A percentile compares a stretch with the other conserved stretches of the same genome.
phyloP scores from a whole-genome alignment of 2,329 filamentous ascomycete species.

The Colletotrichum lindemuthianum region DNA sequence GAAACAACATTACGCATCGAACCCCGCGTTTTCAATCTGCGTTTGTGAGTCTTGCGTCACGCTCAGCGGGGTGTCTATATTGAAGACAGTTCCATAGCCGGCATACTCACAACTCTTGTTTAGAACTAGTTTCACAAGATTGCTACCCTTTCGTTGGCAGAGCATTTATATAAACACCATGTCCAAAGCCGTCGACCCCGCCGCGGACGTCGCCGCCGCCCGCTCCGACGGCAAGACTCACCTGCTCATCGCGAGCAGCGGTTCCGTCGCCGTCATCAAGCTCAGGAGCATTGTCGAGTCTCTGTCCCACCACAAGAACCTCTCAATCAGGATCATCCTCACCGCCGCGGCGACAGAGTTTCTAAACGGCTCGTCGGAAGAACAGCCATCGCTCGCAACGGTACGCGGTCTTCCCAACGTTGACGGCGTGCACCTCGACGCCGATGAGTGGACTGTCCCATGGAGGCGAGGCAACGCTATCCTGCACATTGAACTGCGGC shows the following conservation, averaged over 20 bases:
- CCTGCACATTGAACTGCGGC: slow-evolving; percentile 87
- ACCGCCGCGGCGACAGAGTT: slow-evolving; percentile 80
- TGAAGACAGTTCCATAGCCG: too few species aligned
- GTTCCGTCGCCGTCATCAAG: slow-evolving; percentile 78
- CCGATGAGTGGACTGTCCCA: slow-evolving; percentile 83
- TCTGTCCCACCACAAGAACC: slow-evolving; percentile 59
- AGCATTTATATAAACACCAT: neutral
- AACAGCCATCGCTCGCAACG: slow-evolving; percentile 76
- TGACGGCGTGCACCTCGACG: slow-evolving; percentile 82
- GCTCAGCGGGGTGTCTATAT: too few species aligned
- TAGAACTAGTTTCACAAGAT: too few species aligned
- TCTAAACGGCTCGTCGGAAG: slow-evolving; percentile 76
- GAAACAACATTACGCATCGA: too few species aligned
- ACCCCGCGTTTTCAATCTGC: too few species aligned
- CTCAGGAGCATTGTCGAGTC: slow-evolving; percentile 72
- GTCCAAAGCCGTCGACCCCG: slow-evolving; percentile 27
- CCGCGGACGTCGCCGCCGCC: slow-evolving; percentile 31
- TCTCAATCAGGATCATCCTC: slow-evolving; percentile 88
- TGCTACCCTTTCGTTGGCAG: too few species aligned
- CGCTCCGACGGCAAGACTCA: slow-evolving; percentile 31
- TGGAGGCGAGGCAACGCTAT: slow-evolving; percentile 86
- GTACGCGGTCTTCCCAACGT: slow-evolving; percentile 74
- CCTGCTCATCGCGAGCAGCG: slow-evolving; percentile 23
- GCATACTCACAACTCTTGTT: too few species aligned
- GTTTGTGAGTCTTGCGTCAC: too few species aligned